A percentile compares a stretch with the other conserved stretches of the same genome.
phyloP scores from a whole-genome alignment of 164 flowering plant species.

The Aristolochia contorta region DNA sequence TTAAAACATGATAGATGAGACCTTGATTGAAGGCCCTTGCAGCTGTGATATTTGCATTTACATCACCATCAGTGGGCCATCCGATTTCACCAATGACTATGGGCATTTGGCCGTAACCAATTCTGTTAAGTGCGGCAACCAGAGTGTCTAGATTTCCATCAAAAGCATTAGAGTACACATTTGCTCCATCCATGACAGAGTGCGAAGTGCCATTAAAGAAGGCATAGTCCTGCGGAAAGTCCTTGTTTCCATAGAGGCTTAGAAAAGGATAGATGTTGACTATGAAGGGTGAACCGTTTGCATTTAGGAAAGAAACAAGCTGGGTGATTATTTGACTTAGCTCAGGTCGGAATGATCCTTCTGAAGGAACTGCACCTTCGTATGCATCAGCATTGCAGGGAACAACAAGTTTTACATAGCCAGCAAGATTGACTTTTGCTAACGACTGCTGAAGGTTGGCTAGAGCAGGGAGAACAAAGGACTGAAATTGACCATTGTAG shows the following conservation, averaged over 20 bases:
- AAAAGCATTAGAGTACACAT: conserved; percentile 72
- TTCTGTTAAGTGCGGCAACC: conserved; percentile 64
- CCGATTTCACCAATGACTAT: conserved; percentile 86
- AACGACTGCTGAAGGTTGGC: conserved; percentile 76
- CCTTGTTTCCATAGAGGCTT: conserved; percentile 67
- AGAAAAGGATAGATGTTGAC: conserved; percentile 93
- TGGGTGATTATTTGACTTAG: conserved; percentile 64
- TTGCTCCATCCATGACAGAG: conserved; percentile 66
- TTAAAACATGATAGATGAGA: conserved; percentile 46
- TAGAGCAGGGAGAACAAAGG: conserved; percentile 69
- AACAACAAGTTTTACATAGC: conserved; percentile 63
- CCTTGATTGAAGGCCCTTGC: conserved; percentile 88
- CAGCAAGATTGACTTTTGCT: conserved; percentile 62
- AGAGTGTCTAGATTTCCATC: conserved; percentile 88
- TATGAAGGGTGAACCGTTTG: conserved; percentile 83
- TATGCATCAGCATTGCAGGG: conserved; percentile 98
- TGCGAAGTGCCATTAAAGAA: conserved; percentile 77
- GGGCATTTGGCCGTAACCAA: conserved; percentile 77
- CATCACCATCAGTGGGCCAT: conserved; percentile 90
- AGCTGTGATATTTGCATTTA: conserved; percentile 65
- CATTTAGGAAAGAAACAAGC: conserved; percentile 65
- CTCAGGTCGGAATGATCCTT: conserved; percentile 83
- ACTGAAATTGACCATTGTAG: conserved; percentile 60
- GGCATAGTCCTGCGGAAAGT: conserved; percentile 90
- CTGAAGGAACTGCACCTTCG: conserved; percentile 72